Conservation (phyloP, 768 basidiomycete genomes). For the Kwoniella bestiolae region DNA sequence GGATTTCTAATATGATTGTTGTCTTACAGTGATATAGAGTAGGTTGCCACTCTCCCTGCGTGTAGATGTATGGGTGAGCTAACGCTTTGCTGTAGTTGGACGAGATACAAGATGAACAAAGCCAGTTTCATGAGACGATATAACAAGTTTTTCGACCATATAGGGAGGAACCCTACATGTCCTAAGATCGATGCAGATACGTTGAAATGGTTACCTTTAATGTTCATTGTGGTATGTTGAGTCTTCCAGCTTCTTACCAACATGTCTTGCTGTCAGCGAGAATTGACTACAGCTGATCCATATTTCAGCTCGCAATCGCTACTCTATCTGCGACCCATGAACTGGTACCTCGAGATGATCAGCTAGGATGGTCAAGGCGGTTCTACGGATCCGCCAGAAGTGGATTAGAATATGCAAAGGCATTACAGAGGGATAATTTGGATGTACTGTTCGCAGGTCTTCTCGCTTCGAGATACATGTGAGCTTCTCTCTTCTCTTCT, state of each 20-base stretch:
- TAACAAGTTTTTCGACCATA: conserved; percentile 54
- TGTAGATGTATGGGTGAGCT: neutral
- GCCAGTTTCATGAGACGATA: conserved; percentile 55
- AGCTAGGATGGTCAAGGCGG: conserved; percentile 53
- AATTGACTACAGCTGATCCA: conserved; percentile 4
- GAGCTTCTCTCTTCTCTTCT: conserved; percentile 25
- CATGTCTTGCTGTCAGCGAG: neutral
- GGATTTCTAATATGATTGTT: neutral
- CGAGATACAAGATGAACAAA: conserved; percentile 58
- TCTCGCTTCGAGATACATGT: conserved; percentile 58
- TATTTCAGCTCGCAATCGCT: conserved; percentile 55
- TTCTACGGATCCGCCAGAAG: conserved; percentile 56
- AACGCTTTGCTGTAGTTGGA: conserved; percentile 50
- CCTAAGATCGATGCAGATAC: conserved; percentile 55
- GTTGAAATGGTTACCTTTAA: conserved; percentile 57
- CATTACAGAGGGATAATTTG: conserved; percentile 57
- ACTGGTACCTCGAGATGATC: conserved; percentile 50
- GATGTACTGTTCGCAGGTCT: conserved; percentile 58
- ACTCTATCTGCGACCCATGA: conserved; percentile 55
- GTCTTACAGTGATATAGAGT: conserved; percentile 47
- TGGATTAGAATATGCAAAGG: conserved; percentile 57
- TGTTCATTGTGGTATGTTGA: conserved; percentile 57
- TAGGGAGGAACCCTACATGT: conserved; percentile 50
- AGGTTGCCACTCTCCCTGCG: neutral
- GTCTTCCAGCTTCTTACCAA: neutral